phyloP scores from a whole-genome alignment of 306 rosid species.

The Fagus sylvatica region DNA sequence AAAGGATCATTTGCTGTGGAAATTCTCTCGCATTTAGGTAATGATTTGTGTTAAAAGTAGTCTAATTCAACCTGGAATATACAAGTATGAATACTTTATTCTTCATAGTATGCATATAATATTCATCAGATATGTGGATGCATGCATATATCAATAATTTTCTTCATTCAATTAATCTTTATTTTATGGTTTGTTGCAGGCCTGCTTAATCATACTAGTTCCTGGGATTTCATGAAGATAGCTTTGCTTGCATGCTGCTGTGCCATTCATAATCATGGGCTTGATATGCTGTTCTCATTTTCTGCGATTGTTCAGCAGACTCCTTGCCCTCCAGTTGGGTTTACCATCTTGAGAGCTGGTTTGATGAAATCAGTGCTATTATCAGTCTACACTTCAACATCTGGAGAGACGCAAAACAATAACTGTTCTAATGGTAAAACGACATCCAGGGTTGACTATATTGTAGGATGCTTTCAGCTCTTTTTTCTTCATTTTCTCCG shows the following conservation, averaged over 20 bases:
- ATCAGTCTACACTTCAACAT: constrained; percentile 80
- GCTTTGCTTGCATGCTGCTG: constrained; percentile 92
- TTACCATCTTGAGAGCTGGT: constrained; percentile 92
- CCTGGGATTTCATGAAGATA: constrained; percentile 93
- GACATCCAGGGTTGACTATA: constrained; percentile 20
- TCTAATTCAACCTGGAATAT: too few species aligned
- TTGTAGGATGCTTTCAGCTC: background rate
- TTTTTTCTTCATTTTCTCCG: too few species aligned
- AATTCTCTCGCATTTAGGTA: constrained; percentile 84
- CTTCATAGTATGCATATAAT: background rate
- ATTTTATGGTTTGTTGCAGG: constrained; percentile 50
- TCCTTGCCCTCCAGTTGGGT: constrained; percentile 84
- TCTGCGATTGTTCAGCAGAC: constrained; percentile 96
- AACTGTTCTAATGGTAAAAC: constrained; percentile 69
- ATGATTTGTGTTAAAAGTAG: constrained; percentile 2
- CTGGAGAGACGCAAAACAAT: constrained; percentile 47
- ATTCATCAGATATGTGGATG: constrained; percentile 23
- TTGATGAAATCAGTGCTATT: constrained; percentile 83
- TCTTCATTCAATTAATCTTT: too few species aligned
- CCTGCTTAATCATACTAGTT: constrained; percentile 73
- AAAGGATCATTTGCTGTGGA: constrained; percentile 73
- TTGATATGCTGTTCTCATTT: constrained; percentile 88
- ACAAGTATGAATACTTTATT: too few species aligned
- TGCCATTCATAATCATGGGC: constrained; percentile 93
- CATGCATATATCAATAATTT: too few species aligned